Base-by-base conservation (phyloP, 2,329 filamentous ascomycete species). In the Salinomyces thailandicus region DNA sequence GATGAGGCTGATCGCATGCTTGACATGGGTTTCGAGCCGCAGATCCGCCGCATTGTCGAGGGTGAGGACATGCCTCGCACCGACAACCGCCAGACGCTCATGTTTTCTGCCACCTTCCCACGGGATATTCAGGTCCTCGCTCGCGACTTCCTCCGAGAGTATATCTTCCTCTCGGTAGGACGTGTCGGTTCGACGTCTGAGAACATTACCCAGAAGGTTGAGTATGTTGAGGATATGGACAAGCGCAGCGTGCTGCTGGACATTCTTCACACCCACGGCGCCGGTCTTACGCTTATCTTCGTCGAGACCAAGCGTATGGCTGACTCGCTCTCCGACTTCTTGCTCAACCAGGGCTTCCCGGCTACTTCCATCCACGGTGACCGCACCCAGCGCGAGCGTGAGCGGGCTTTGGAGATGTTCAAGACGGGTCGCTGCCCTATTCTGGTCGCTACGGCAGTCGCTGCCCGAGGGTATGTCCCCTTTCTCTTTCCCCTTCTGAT, bases 1-100 rank as follows among this genome's bases (percentile, higher is more conserved):
- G 91, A 98, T 55, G 91, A 98, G 77, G 91, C 91, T 64, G 91
- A 98, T 72, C 91, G 91, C 63, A 98, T 98, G 91, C 75, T 98
- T 74, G 91, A 98, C 75, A 98, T 98, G 91, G 91, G 91, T 91
- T 98, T 98, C 74, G 91, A 98, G 73, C 91, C 91, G 57, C 91
- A 98, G 70, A 98, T 98, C 60, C 87, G 91, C 58, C 84, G 89
- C 55, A 96, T 98, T 57, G 91, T 98, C 31, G 89, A 96, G 67
- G 86, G 86, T 43, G 91, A 96, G 68, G 91, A 98, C 56, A 98
- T 98, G 91, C 91, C 91, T 39, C 64, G 66, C 36, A 84, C 89
- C 43, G 69, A 78, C 49, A 70, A 74, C 53, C 87, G 91, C 58
- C 91, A 98, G 68, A 98, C 91, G 37, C 89, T 98, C 72, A 98